Conservation (phyloP, 140 eudicot species). For the Oenanthe javanica region DNA sequence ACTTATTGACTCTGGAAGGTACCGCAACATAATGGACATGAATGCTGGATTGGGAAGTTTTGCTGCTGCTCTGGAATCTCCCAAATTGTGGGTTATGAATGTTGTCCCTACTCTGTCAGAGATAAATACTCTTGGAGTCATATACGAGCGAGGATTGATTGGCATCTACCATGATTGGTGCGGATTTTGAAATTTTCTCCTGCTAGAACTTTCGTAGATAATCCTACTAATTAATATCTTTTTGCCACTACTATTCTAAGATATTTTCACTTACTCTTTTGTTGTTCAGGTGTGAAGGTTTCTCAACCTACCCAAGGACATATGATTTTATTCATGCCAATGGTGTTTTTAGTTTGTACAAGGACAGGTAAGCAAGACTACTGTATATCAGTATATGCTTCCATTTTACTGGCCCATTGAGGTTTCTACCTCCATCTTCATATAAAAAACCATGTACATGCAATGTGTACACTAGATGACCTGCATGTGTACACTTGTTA, state of each 20-base stretch:
- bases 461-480: neutral
- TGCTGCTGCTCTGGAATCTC: slow-evolving; percentile 68
- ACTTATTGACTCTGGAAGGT: slow-evolving; percentile 57
- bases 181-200: neutral
- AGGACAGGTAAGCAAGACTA: slow-evolving; percentile 46
- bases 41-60: slow-evolving; percentile 84
- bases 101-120: slow-evolving; percentile 69
- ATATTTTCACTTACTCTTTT: neutral
- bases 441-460: neutral
- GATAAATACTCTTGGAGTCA: slow-evolving; percentile 58
- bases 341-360: slow-evolving; percentile 59
- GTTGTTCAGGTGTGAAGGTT: slow-evolving; percentile 67
- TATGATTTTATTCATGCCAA: slow-evolving; percentile 78
- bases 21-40: slow-evolving; percentile 83
- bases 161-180: slow-evolving; percentile 90
- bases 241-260: neutral
- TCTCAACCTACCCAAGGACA: slow-evolving; percentile 77
- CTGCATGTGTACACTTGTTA: neutral
- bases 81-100: slow-evolving; percentile 82
- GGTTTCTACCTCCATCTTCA: neutral
- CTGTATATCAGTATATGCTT: neutral
- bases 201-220: neutral
- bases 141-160: slow-evolving; percentile 68
- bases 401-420: neutral
- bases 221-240: neutral